Conservation (phyloP, 2,329 filamentous ascomycete genomes). For the Pseudopithomyces maydicus region DNA sequence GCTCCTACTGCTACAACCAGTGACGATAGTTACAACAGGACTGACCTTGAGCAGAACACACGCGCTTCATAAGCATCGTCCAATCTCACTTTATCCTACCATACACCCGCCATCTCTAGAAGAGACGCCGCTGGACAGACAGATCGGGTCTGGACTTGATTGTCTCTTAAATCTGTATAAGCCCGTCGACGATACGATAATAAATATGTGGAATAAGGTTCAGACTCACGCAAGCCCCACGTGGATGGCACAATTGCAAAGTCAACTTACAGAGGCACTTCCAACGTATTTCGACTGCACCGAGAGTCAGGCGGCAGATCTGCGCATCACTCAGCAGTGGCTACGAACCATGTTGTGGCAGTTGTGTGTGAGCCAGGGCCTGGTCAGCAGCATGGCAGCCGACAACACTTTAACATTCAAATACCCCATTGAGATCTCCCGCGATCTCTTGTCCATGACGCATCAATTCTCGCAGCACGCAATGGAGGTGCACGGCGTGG, state of each 20-base stretch:
- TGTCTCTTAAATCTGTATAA: conserved; percentile 66
- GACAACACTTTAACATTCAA: conserved; percentile 67
- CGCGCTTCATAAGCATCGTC: conserved; percentile 67
- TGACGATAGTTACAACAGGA: not conserved
- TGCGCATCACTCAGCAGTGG: conserved; percentile 74
- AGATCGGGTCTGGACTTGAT: conserved; percentile 63
- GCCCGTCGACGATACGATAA: conserved; percentile 67
- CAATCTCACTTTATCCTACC: conserved; percentile 65
- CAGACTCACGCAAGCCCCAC: conserved; percentile 51
- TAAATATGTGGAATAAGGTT: conserved; percentile 68
- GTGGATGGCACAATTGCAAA: conserved; percentile 54
- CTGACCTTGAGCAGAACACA: conserved; percentile 56
- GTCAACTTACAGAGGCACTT: conserved; percentile 58
- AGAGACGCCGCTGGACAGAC: conserved; percentile 58
- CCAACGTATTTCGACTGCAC: conserved; percentile 62
- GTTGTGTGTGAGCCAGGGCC: conserved; percentile 68
- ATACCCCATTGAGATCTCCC: conserved; percentile 66
- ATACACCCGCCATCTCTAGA: conserved; percentile 59
- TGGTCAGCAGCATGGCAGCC: conserved; percentile 63
- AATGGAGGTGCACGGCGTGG: conserved; percentile 76
- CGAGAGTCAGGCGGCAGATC: conserved; percentile 70
- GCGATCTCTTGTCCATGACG: conserved; percentile 66
- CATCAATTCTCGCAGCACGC: conserved; percentile 73
- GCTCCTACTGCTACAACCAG: not conserved
- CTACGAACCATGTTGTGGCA: conserved; percentile 75